Percentiles rank a stretch among this genome's conserved stretches.
These are phyloP conservation scores for Verticillium longisporum DNA, from an alignment of 2,329 filamentous ascomycete genomes.

Conservation along the genomic window DNA sequence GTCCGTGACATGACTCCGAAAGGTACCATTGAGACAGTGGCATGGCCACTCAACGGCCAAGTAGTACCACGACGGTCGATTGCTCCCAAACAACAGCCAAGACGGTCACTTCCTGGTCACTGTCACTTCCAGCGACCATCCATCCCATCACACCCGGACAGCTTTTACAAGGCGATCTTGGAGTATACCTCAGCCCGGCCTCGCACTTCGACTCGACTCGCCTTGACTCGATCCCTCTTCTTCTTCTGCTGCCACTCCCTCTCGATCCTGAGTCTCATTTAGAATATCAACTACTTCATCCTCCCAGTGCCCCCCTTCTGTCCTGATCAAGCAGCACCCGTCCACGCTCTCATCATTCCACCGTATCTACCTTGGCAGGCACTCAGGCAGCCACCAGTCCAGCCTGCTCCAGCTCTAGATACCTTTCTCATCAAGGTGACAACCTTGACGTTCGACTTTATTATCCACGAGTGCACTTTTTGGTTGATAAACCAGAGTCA, in stretches of 20 bases:
- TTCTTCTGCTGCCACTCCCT: neutral
- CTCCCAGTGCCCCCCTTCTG: neutral
- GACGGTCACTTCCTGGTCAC: neutral
- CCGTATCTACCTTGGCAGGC: neutral
- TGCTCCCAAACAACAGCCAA: neutral
- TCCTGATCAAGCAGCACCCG: neutral
- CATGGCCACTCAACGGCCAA: neutral
- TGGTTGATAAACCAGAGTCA: neutral
- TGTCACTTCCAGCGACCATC: neutral
- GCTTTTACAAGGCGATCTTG: neutral
- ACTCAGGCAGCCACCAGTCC: neutral
- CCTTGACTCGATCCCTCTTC: neutral
- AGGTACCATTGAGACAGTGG: neutral
- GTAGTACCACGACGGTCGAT: neutral
- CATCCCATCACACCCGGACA: neutral
- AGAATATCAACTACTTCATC: neutral
- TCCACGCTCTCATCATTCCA: neutral
- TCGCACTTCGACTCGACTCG: neutral
- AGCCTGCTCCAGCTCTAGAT: neutral
- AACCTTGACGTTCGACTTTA: neutral
- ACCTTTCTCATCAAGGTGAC: neutral
- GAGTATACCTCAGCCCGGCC: neutral
- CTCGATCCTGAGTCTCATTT: neutral
- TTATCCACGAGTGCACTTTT: neutral
- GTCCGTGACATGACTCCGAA: neutral